Evolutionary conservation across 306 rosid species (phyloP).

Genomic region (Castanea crenata): DNA sequence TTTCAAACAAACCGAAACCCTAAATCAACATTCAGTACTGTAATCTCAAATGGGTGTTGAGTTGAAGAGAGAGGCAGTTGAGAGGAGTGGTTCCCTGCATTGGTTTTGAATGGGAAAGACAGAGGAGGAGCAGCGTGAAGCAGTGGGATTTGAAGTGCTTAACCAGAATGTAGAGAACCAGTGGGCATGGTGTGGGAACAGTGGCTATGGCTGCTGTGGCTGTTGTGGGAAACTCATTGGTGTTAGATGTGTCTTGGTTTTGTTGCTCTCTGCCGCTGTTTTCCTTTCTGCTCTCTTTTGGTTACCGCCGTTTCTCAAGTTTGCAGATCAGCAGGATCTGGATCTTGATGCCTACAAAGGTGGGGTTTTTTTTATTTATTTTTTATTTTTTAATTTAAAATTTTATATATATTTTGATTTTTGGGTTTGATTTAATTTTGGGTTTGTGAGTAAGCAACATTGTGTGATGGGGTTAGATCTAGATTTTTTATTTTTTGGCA

Average conservation of each 20-base stretch:
- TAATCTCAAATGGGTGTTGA: slow-evolving; percentile 38
- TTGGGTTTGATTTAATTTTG: not conserved
- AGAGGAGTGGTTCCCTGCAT: slow-evolving; percentile 12
- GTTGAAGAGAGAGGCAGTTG: slow-evolving; percentile 26
- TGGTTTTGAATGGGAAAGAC: slow-evolving; percentile 61
- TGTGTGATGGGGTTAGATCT: slow-evolving; percentile 47
- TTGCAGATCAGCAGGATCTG: slow-evolving; percentile 59
- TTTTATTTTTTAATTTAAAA: not conserved
- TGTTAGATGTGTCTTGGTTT: slow-evolving; percentile 62
- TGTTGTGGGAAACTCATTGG: slow-evolving; percentile 52
- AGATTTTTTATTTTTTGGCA: slow-evolving; percentile 19
- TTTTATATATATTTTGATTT: not conserved
- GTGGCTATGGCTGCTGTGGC: slow-evolving; percentile 31
- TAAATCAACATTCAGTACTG: no score
- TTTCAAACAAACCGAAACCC: no score
- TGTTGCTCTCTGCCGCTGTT: slow-evolving; percentile 57
- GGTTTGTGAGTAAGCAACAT: slow-evolving; percentile 34
- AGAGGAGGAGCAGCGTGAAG: slow-evolving; percentile 53
- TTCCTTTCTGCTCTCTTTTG: slow-evolving; percentile 82
- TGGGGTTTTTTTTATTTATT: slow-evolving; percentile 11
- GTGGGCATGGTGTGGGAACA: slow-evolving; percentile 24
- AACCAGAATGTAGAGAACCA: slow-evolving; percentile 39
- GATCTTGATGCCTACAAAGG: slow-evolving; percentile 65
- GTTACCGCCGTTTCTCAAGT: slow-evolving; percentile 71
- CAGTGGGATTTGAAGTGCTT: slow-evolving; percentile 30